Evolutionary conservation across 2,329 filamentous ascomycete genomes (phyloP).

Genomic region (Fusarium decemcellulare): DNA sequence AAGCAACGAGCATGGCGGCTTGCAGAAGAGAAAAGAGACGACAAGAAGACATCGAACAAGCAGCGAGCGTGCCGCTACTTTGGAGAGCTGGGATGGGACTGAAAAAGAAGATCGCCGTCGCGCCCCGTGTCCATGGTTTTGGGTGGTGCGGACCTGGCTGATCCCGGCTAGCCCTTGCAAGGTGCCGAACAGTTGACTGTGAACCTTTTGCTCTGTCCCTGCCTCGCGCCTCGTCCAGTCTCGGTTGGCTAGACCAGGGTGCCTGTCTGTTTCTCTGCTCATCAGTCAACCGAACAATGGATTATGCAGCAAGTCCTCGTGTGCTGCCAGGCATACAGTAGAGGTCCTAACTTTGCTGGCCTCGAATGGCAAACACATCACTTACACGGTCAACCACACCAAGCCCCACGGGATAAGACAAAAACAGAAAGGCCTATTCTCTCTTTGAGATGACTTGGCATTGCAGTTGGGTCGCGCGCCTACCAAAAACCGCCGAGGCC

Average conservation of each 20-base stretch:
- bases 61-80: slow-evolving; percentile 16
- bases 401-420: slow-evolving; percentile 6
- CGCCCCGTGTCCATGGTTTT: slow-evolving; percentile 48
- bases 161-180: slow-evolving; percentile 40
- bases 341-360: slow-evolving; percentile 22
- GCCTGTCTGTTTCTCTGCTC: slow-evolving; percentile 6
- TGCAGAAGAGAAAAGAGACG: slow-evolving; percentile 47
- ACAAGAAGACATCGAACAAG: slow-evolving; percentile 27
- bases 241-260: slow-evolving; percentile 1
- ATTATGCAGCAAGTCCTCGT: not conserved
- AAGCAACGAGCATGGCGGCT: slow-evolving; percentile 40
- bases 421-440: slow-evolving; percentile 4
- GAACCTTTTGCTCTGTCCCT: slow-evolving; percentile 2
- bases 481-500: slow-evolving; percentile 28
- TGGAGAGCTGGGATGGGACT: slow-evolving; percentile 35
- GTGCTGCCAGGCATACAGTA: not conserved
- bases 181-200: slow-evolving; percentile 34
- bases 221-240: slow-evolving; percentile 1
- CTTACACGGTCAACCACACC: slow-evolving; percentile 15
- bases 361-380: slow-evolving; percentile 23
- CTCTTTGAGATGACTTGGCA: slow-evolving; percentile 37
- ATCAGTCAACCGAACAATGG: slow-evolving; percentile 1
- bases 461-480: slow-evolving; percentile 20
- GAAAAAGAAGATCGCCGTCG: slow-evolving; percentile 45
- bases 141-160: slow-evolving; percentile 45